Evolutionary conservation across 257 asterid species (phyloP).

Genomic region (Nicotiana obtusifolia): DNA sequence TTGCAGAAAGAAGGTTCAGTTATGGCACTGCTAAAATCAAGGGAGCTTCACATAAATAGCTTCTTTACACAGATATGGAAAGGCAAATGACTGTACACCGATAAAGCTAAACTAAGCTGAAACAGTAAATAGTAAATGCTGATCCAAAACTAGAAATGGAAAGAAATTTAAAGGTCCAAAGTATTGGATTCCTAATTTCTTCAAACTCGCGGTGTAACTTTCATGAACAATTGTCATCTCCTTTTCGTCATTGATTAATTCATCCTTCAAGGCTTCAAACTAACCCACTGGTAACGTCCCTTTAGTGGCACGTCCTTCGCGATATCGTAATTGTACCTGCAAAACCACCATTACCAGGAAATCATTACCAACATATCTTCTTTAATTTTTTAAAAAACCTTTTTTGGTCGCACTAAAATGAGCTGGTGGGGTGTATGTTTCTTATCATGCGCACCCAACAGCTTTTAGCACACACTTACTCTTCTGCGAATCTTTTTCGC

Average conservation of each 20-base stretch:
- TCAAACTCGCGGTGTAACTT: not conserved
- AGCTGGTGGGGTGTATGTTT: not conserved
- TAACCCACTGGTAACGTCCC: conserved; percentile 25
- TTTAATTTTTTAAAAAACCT: not conserved
- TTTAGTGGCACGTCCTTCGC: conserved; percentile 18
- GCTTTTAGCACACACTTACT: conserved; percentile 41
- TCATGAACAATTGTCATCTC: conserved; percentile 6
- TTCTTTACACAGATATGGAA: conserved; percentile 35
- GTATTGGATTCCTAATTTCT: conserved; percentile 32
- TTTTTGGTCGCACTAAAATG: not conserved
- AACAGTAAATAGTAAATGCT: conserved; percentile 21
- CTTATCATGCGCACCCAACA: not conserved
- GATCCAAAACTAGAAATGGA: not conserved
- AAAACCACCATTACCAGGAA: not conserved
- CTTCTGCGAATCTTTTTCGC: conserved; percentile 60
- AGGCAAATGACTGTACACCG: conserved; percentile 35
- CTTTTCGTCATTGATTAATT: not conserved
- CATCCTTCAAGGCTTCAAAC: conserved; percentile 36
- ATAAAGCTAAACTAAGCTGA: conserved; percentile 21
- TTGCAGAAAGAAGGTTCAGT: not conserved
- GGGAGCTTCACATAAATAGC: conserved; percentile 30
- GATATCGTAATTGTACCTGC: conserved; percentile 30
- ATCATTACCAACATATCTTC: not conserved
- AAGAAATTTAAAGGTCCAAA: not conserved
- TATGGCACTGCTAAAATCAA: conserved; percentile 14